Evolutionary conservation across 768 basidiomycete genomes (phyloP).

Genomic region (Auriscalpium vulgare): DNA sequence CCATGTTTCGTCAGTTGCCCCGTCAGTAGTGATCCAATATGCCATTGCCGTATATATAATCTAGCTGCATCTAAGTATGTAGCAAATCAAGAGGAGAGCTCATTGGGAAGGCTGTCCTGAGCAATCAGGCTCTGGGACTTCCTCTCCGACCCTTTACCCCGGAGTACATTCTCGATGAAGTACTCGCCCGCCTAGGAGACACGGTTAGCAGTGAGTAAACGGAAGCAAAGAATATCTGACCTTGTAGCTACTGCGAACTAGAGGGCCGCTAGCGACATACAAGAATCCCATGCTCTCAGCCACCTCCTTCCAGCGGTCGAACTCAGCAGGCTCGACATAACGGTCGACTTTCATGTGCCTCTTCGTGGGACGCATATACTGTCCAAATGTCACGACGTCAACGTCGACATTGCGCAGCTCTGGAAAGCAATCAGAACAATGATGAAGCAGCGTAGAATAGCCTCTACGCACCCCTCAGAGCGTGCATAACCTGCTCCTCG

Average conservation of each 20-base stretch:
- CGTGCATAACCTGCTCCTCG: slow-evolving; percentile 71
- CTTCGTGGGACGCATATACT: slow-evolving; percentile 99
- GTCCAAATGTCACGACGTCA: slow-evolving; percentile 97
- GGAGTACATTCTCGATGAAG: slow-evolving; percentile 87
- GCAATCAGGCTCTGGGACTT: slow-evolving; percentile 26
- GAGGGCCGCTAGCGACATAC: slow-evolving; percentile 93
- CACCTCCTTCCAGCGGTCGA: slow-evolving; percentile 81
- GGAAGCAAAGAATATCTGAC: slow-evolving; percentile 31
- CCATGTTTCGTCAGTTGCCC: too few species aligned
- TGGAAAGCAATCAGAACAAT: slow-evolving; percentile 25
- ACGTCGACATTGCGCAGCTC: slow-evolving; percentile 85
- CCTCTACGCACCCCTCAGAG: slow-evolving; percentile 61
- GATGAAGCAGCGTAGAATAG: neutral
- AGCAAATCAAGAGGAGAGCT: neutral
- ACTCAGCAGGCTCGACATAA: slow-evolving; percentile 91
- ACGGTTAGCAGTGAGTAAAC: neutral
- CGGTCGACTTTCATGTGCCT: slow-evolving; percentile 98
- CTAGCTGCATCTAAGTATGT: too few species aligned
- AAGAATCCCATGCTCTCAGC: slow-evolving; percentile 94
- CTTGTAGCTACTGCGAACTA: slow-evolving; percentile 97
- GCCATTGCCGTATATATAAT: too few species aligned
- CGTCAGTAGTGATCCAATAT: too few species aligned
- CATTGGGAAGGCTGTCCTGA: neutral
- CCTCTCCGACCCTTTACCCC: slow-evolving; percentile 44
- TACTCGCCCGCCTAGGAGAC: slow-evolving; percentile 83